phyloP scores from a whole-genome alignment of 2,329 filamentous ascomycete species.

The Massarina eburnea region DNA sequence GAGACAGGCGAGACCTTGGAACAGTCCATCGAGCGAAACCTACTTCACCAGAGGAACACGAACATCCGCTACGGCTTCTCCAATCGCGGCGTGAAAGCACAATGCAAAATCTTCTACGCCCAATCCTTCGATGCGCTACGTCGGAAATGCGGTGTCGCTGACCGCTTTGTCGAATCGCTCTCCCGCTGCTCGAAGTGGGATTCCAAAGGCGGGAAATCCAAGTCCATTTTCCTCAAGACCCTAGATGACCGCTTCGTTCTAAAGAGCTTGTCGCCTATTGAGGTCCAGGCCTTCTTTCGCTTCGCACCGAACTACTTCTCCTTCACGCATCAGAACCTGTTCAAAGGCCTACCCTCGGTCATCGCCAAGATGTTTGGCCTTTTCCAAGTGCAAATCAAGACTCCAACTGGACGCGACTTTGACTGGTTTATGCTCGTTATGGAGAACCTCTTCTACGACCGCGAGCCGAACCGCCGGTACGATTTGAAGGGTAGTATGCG shows the following conservation, averaged over 20 bases:
- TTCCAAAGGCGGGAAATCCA: constrained; percentile 95
- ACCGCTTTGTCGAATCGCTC: constrained; percentile 91
- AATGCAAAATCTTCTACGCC: constrained; percentile 98
- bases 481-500: constrained; percentile 98
- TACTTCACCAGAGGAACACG: constrained; percentile 82
- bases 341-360: constrained; percentile 88
- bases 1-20: constrained; percentile 25
- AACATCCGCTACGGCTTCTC: constrained; percentile 96
- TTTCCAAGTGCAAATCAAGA: constrained; percentile 97
- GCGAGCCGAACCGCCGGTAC: constrained; percentile 75
- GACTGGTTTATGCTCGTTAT: constrained; percentile 93
- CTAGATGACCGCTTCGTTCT: constrained; percentile 91
- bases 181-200: constrained; percentile 98
- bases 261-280: constrained; percentile 86
- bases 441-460: constrained; percentile 98
- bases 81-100: constrained; percentile 90
- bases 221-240: constrained; percentile 95
- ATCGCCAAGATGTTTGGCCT: constrained; percentile 99
- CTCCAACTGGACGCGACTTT: constrained; percentile 90
- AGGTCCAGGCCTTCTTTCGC: constrained; percentile 89
- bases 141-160: constrained; percentile 87
- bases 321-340: constrained; percentile 94
- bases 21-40: constrained; percentile 77
- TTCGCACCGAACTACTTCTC: constrained; percentile 97
- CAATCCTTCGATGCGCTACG: constrained; percentile 96